A percentile compares a stretch with the other conserved stretches of the same genome.
Conservation (phyloP, 2,329 filamentous ascomycete genomes). For the Nothophaeocryptopus gaeumannii region DNA sequence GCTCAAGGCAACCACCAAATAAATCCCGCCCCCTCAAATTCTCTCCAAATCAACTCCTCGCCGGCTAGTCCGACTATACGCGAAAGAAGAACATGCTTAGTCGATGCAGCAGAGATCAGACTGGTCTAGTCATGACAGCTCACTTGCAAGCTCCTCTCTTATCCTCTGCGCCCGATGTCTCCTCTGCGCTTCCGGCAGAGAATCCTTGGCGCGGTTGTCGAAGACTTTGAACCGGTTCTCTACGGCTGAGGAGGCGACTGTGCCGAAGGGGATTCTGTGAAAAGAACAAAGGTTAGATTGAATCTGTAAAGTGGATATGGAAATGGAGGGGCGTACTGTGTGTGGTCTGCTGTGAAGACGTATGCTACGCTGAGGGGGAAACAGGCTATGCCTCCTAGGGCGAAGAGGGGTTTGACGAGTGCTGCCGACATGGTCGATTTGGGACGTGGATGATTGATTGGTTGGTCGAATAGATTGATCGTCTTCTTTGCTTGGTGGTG, state of each 20-base stretch:
- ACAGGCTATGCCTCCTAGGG: conserved; percentile 8
- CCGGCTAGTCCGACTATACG: too few species aligned
- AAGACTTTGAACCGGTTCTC: conserved; percentile 15
- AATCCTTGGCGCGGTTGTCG: conserved; percentile 13
- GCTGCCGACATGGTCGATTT: conserved; percentile 8
- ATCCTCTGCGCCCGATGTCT: conserved; percentile 13
- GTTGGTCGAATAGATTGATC: background rate
- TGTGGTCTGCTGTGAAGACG: conserved; percentile 14
- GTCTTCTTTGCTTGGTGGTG: background rate
- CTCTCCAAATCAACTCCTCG: too few species aligned
- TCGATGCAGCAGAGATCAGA: too few species aligned
- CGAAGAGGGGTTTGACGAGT: conserved; percentile 8
- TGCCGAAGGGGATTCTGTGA: conserved; percentile 8
- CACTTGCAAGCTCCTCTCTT: conserved; percentile 6
- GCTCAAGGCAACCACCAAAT: too few species aligned
- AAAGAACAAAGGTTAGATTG: background rate
- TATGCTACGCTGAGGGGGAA: conserved; percentile 13
- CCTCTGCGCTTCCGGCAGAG: conserved; percentile 2
- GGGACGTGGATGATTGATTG: background rate
- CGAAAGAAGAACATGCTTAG: too few species aligned
- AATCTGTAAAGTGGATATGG: background rate
- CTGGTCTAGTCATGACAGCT: background rate
- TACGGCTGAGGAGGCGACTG: conserved; percentile 4
- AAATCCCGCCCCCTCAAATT: too few species aligned
- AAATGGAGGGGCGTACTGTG: conserved; percentile 1